These are phyloP conservation scores for Metrosideros polymorpha DNA, from an alignment of 441 rosid genomes.

Conservation along the genomic window DNA sequence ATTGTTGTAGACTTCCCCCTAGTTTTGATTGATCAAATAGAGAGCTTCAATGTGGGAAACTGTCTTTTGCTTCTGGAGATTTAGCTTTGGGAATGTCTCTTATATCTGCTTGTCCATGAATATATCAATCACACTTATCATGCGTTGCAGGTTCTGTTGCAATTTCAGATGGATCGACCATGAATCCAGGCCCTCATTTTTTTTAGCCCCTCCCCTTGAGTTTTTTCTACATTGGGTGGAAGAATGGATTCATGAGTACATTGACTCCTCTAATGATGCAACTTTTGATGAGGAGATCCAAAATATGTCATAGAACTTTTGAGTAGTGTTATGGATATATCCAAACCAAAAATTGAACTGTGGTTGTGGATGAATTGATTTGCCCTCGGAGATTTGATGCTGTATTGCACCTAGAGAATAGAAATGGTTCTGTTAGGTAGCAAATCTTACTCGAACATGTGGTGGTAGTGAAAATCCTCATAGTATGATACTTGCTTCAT, in stretches of 20 bases:
- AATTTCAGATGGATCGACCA: neutral
- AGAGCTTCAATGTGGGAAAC: neutral
- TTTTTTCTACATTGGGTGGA: neutral
- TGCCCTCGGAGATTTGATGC: neutral
- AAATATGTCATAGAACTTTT: neutral
- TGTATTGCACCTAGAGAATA: neutral
- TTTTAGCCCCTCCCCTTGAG: neutral
- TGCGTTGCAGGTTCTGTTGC: neutral
- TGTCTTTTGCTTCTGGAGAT: neutral
- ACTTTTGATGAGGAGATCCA: neutral
- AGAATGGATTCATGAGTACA: neutral
- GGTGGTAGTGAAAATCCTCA: neutral
- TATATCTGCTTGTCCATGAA: neutral
- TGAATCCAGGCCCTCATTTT: neutral
- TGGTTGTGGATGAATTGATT: neutral
- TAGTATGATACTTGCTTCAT: neutral
- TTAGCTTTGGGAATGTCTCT: neutral
- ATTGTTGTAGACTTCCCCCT: neutral
- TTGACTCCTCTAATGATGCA: neutral
- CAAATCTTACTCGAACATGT: neutral
- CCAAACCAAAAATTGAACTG: neutral
- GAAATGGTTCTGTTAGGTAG: neutral
- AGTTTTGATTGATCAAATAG: neutral
- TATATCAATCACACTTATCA: neutral
- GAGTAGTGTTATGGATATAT: neutral